These are phyloP conservation scores for Cystobasidium ongulense DNA, from an alignment of 768 basidiomycete genomes.

Conservation along the genomic window DNA sequence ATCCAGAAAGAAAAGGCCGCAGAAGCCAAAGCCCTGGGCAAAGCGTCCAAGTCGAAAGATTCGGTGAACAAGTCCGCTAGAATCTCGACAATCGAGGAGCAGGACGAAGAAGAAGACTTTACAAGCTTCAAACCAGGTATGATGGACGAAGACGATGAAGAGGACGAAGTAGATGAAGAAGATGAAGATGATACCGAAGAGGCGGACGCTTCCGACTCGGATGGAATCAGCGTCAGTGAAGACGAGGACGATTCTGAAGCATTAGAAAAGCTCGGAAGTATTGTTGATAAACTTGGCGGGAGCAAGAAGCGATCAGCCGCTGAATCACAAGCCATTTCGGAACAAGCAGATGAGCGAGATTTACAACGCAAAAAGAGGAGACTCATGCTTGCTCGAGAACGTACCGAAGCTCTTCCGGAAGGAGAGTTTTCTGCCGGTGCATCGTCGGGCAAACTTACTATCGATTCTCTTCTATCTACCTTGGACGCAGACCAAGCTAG, in stretches of 20 bases:
- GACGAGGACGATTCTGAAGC: slow-evolving; percentile 43
- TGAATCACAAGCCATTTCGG: slow-evolving; percentile 43
- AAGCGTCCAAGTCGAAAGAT: neutral
- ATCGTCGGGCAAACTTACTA: slow-evolving; percentile 35
- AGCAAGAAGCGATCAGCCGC: slow-evolving; percentile 62
- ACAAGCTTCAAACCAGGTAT: slow-evolving; percentile 35
- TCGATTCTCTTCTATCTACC: slow-evolving; percentile 38
- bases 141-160: slow-evolving; percentile 47
- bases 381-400: slow-evolving; percentile 54
- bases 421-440: slow-evolving; percentile 58
- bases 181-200: slow-evolving; percentile 49
- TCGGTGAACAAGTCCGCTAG: neutral
- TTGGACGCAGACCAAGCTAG: slow-evolving; percentile 44
- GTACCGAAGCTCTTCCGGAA: slow-evolving; percentile 69
- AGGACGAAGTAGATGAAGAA: slow-evolving; percentile 42
- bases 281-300: slow-evolving; percentile 60
- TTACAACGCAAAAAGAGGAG: slow-evolving; percentile 51
- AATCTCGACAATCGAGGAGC: neutral
- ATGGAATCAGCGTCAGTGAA: slow-evolving; percentile 41
- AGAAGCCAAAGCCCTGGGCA: neutral
- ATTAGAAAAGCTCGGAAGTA: slow-evolving; percentile 61
- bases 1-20: neutral
- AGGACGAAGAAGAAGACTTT: slow-evolving; percentile 23
- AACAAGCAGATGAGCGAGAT: slow-evolving; percentile 41
- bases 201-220: slow-evolving; percentile 48